Evolutionary conservation across 768 basidiomycete species (phyloP).

Genomic region (Xerocomellus intermedius): DNA sequence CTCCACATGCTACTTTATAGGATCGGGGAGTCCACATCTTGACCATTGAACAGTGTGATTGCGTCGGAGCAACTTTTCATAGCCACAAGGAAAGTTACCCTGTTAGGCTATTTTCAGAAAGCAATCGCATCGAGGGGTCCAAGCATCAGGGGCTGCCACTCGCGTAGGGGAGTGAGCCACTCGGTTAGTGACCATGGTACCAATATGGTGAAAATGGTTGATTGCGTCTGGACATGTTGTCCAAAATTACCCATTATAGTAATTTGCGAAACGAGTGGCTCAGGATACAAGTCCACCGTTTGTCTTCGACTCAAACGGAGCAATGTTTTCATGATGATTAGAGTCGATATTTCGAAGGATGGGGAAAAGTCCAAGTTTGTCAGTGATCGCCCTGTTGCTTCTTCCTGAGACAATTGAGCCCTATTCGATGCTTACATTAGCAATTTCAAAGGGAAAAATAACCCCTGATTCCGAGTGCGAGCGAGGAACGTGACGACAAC

Average conservation of each 20-base stretch:
- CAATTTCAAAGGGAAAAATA: not conserved
- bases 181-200: constrained; percentile 17
- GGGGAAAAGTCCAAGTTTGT: not conserved
- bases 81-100: constrained; percentile 23
- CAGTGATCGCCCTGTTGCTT: constrained; percentile 1
- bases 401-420: constrained; percentile 6
- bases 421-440: constrained; percentile 1
- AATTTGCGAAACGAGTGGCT: constrained; percentile 10
- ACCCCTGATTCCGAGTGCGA: no score
- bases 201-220: constrained; percentile 9
- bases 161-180: constrained; percentile 14
- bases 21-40: constrained; percentile 5
- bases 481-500: no score
- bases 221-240: constrained; percentile 24
- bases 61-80: constrained; percentile 21
- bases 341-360: not conserved
- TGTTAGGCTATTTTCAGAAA: constrained; percentile 13
- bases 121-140: constrained; percentile 18
- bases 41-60: constrained; percentile 22
- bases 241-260: constrained; percentile 11
- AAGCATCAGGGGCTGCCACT: constrained; percentile 20
- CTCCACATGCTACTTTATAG: constrained; percentile 18
- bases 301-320: not conserved
- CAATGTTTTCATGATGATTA: not conserved
- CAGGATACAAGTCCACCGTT: not conserved